Conservation (phyloP, 169 alveolate genomes). For the Plasmodium sp. region DNA sequence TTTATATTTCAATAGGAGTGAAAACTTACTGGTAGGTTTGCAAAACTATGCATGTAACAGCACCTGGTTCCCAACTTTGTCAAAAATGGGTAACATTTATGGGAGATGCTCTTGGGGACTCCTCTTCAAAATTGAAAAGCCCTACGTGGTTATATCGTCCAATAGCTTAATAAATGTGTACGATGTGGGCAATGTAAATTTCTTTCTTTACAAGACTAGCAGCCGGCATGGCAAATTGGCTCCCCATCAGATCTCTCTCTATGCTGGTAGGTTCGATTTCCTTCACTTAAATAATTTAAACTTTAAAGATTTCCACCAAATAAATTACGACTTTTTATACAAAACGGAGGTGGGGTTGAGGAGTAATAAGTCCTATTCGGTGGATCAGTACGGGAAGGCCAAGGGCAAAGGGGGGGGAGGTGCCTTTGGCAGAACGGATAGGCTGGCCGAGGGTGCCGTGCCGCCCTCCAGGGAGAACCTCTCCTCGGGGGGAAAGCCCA, state of each 20-base stretch:
- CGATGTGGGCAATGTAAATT: slow-evolving; percentile 15
- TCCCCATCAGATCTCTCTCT: slow-evolving; percentile 49
- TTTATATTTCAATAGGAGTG: slow-evolving; percentile 32
- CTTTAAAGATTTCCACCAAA: slow-evolving; percentile 29
- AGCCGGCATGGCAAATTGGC: slow-evolving; percentile 7
- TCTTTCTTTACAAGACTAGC: slow-evolving; percentile 49
- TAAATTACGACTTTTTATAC: slow-evolving; percentile 68
- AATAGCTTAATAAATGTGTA: slow-evolving; percentile 37
- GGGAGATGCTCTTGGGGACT: slow-evolving; percentile 39
- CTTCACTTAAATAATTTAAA: slow-evolving; percentile 50
- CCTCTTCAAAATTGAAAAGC: slow-evolving; percentile 25
- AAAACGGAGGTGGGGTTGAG: slow-evolving; percentile 3
- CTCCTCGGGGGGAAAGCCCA: not conserved
- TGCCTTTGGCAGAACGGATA: not conserved
- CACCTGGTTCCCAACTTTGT: slow-evolving; percentile 68
- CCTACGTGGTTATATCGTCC: slow-evolving; percentile 71
- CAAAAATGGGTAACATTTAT: slow-evolving; percentile 3
- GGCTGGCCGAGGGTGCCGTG: not conserved
- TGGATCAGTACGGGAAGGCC: slow-evolving; percentile 3
- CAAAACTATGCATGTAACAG: slow-evolving; percentile 35
- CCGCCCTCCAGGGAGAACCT: not conserved
- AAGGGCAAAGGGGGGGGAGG: slow-evolving; percentile 22
- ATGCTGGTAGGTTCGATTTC: slow-evolving; percentile 50
- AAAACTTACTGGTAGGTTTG: slow-evolving; percentile 14
- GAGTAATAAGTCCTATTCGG: slow-evolving; percentile 16